These are phyloP conservation scores for Noccaea bulbosa DNA, from an alignment of 345 rosid species.

Conservation along the genomic window DNA sequence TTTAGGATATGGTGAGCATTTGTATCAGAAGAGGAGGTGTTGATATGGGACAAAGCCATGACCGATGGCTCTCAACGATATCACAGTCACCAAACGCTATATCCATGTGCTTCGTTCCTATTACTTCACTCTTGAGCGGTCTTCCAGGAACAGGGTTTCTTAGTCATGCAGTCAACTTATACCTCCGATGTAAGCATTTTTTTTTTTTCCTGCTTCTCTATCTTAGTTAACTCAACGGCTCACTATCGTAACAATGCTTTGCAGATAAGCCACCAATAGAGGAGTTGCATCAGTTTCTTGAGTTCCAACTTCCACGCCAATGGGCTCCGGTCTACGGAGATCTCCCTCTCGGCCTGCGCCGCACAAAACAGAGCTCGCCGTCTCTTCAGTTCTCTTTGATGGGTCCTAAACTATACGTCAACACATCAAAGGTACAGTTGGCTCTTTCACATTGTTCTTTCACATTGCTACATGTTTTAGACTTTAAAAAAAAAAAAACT, in stretches of 20 bases:
- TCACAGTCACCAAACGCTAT: constrained; percentile 78
- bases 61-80: constrained; percentile 84
- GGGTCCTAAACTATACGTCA: constrained; percentile 94
- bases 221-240: constrained; percentile 22
- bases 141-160: constrained; percentile 86
- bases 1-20: constrained; percentile 61
- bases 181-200: constrained; percentile 76
- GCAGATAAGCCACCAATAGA: constrained; percentile 95
- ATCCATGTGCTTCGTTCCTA: constrained; percentile 93
- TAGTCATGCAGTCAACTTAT: constrained; percentile 86
- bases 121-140: constrained; percentile 82
- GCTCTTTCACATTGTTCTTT: constrained; percentile 26
- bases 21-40: constrained; percentile 73
- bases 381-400: constrained; percentile 78
- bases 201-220: not conserved
- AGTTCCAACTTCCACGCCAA: constrained; percentile 92
- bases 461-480: not conserved
- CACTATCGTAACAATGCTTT: constrained; percentile 23
- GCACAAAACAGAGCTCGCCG: constrained; percentile 68
- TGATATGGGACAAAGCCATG: constrained; percentile 73
- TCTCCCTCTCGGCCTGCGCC: constrained; percentile 80
- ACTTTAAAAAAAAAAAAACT: no score
- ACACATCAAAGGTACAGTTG: constrained; percentile 68
- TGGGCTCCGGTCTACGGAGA: constrained; percentile 98
- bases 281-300: constrained; percentile 88